Evolutionary conservation across 306 rosid genomes (phyloP).

Genomic region (Prosopis cineraria): DNA sequence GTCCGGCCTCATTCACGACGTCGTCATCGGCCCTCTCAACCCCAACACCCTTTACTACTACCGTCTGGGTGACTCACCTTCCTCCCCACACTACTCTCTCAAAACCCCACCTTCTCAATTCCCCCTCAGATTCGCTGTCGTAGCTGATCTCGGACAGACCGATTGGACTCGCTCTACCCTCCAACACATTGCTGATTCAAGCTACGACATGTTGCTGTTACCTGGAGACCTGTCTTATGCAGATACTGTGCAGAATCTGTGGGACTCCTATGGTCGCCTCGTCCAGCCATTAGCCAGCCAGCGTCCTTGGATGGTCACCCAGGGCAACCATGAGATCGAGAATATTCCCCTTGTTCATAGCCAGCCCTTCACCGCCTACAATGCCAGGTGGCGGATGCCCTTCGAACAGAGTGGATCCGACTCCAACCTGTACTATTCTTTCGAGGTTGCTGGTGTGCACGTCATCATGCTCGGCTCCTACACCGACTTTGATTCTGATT

Average conservation of each 20-base stretch:
- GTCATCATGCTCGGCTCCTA: slow-evolving; percentile 89
- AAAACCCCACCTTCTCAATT: slow-evolving; percentile 68
- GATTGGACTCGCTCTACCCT: slow-evolving; percentile 76
- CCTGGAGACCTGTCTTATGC: slow-evolving; percentile 91
- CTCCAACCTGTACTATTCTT: slow-evolving; percentile 87
- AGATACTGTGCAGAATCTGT: slow-evolving; percentile 36
- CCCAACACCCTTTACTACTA: slow-evolving; percentile 62
- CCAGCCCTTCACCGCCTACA: slow-evolving; percentile 67
- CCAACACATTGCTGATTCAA: slow-evolving; percentile 49
- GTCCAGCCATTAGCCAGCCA: slow-evolving; percentile 77
- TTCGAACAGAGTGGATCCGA: slow-evolving; percentile 63
- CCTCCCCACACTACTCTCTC: slow-evolving; percentile 45
- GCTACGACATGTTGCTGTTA: slow-evolving; percentile 70
- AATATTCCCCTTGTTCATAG: slow-evolving; percentile 42
- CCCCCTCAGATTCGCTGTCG: slow-evolving; percentile 71
- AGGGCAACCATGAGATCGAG: slow-evolving; percentile 84
- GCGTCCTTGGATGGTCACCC: slow-evolving; percentile 96
- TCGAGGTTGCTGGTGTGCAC: slow-evolving; percentile 73
- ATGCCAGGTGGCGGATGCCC: slow-evolving; percentile 87
- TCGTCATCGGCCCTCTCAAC: slow-evolving; percentile 66
- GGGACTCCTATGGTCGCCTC: slow-evolving; percentile 84
- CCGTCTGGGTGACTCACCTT: slow-evolving; percentile 51
- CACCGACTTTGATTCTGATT: slow-evolving; percentile 48
- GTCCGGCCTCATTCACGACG: slow-evolving; percentile 71
- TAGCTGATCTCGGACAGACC: slow-evolving; percentile 91